Percentiles rank a stretch among this genome's conserved stretches.
Conservation (phyloP, 345 rosid genomes). For the Lenwebbia sp. region DNA sequence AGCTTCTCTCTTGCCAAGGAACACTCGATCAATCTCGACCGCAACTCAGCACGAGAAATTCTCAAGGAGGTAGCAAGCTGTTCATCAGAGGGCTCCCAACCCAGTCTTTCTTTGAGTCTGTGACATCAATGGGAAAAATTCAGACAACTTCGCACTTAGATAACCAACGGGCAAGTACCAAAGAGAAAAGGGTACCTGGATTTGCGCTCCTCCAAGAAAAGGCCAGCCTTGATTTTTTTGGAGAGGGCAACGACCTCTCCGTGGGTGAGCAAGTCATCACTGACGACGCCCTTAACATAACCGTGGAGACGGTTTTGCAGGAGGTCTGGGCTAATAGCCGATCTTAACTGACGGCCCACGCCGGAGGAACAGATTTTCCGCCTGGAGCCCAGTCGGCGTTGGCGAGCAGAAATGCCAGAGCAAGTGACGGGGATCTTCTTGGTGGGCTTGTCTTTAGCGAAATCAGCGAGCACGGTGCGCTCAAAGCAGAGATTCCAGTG, state of each 20-base stretch:
- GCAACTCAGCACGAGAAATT: slow-evolving; percentile 67
- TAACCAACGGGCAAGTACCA: not conserved
- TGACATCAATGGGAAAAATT: not conserved
- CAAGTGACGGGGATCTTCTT: slow-evolving; percentile 48
- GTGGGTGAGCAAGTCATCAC: slow-evolving; percentile 71
- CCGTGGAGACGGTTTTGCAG: slow-evolving; percentile 52
- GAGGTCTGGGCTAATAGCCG: slow-evolving; percentile 42
- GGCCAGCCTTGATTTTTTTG: slow-evolving; percentile 62
- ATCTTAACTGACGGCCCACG: slow-evolving; percentile 18
- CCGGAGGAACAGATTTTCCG: slow-evolving; percentile 13
- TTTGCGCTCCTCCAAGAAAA: slow-evolving; percentile 67
- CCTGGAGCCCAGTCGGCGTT: slow-evolving; percentile 41
- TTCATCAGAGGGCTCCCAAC: slow-evolving; percentile 80
- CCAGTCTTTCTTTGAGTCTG: slow-evolving; percentile 77
- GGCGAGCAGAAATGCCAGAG: slow-evolving; percentile 79
- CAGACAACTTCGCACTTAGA: not conserved
- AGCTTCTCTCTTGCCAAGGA: slow-evolving; percentile 83
- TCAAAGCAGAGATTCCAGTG: slow-evolving; percentile 91
- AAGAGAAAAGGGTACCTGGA: slow-evolving; percentile 31
- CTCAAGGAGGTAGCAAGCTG: slow-evolving; percentile 75
- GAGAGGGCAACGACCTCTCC: slow-evolving; percentile 75
- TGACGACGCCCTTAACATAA: slow-evolving; percentile 68
- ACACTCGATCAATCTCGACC: slow-evolving; percentile 53
- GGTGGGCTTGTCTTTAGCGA: slow-evolving; percentile 12
- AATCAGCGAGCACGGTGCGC: slow-evolving; percentile 10